Percentiles rank a stretch among this genome's conserved stretches.
These are phyloP conservation scores for Aspergillus sclerotialis DNA, from an alignment of 2,329 filamentous ascomycete species.

Conservation along the genomic window DNA sequence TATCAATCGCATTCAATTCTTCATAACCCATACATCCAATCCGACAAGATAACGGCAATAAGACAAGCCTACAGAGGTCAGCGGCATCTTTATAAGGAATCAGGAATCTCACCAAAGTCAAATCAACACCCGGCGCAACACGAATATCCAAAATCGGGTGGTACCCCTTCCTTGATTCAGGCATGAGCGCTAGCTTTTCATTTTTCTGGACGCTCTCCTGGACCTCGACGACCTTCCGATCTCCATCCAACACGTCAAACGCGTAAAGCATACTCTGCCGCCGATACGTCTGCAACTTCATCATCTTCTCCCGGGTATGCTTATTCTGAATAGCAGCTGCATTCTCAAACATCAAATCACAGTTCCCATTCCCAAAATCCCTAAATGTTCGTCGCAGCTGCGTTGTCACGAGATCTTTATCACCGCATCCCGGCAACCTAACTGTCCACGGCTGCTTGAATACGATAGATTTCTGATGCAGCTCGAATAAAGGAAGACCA, in stretches of 20 bases:
- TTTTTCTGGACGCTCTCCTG: conserved; percentile 16
- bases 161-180: conserved; percentile 1
- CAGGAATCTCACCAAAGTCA: conserved; percentile 3
- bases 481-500: conserved; percentile 22
- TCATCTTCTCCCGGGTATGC: conserved; percentile 4
- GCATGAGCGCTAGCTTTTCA: conserved; percentile 12
- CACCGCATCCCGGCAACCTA: conserved; percentile 16
- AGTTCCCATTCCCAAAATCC: background rate
- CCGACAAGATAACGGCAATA: conserved; percentile 2
- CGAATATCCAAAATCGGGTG: conserved; percentile 6
- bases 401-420: conserved; percentile 2
- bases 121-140: conserved; percentile 6
- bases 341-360: conserved; percentile 11
- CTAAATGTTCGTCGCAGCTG: background rate
- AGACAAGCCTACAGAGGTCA: background rate
- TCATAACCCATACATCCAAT: conserved; percentile 1
- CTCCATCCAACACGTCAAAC: conserved; percentile 16
- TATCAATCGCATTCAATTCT: too few species aligned
- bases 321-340: conserved; percentile 8
- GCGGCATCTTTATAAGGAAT: background rate
- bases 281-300: conserved; percentile 9
- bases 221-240: conserved; percentile 14
- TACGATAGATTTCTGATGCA: conserved; percentile 7
- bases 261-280: conserved; percentile 8
- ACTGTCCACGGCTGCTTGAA: conserved; percentile 13